Percentiles rank a stretch among this genome's conserved stretches.
phyloP scores from a whole-genome alignment of 805 yeast genomes.

The Candida loeiensis region DNA sequence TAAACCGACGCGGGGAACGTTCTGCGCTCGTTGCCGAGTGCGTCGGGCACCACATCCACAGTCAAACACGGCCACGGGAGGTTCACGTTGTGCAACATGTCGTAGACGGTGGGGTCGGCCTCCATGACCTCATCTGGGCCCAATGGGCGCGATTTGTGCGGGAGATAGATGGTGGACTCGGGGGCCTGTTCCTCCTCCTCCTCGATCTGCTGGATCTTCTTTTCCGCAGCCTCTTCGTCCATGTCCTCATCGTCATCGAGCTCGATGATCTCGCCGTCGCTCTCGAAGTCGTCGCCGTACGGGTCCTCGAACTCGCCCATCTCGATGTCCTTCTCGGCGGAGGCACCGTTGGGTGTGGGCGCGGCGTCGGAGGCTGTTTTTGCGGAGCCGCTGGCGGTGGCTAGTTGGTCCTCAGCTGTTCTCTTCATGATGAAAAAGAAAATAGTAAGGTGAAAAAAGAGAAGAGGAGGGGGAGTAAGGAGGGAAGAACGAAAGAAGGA shows the following conservation, averaged over 20 bases:
- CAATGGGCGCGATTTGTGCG: constrained; percentile 82
- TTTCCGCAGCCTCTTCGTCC: constrained; percentile 38
- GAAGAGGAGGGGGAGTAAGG: neutral
- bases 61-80: constrained; percentile 98
- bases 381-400: constrained; percentile 25
- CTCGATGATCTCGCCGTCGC: constrained; percentile 86
- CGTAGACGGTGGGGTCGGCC: constrained; percentile 94
- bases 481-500: neutral
- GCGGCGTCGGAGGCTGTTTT: constrained; percentile 36
- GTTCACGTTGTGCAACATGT: constrained; percentile 91
- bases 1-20: constrained; percentile 84
- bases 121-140: constrained; percentile 95
- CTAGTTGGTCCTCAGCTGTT: constrained; percentile 36
- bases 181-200: constrained; percentile 31
- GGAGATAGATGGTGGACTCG: constrained; percentile 64
- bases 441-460: neutral
- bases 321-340: constrained; percentile 42
- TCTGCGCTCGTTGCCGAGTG: constrained; percentile 83
- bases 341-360: constrained; percentile 33
- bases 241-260: constrained; percentile 51
- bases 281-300: constrained; percentile 87
- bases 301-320: constrained; percentile 88
- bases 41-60: constrained; percentile 83
- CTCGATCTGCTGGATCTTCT: constrained; percentile 35
- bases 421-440: constrained; percentile 42